Percentiles rank a stretch among this genome's conserved stretches.
Conservation (phyloP, 768 basidiomycete species). For the Dictyophora rubrovolvata region DNA sequence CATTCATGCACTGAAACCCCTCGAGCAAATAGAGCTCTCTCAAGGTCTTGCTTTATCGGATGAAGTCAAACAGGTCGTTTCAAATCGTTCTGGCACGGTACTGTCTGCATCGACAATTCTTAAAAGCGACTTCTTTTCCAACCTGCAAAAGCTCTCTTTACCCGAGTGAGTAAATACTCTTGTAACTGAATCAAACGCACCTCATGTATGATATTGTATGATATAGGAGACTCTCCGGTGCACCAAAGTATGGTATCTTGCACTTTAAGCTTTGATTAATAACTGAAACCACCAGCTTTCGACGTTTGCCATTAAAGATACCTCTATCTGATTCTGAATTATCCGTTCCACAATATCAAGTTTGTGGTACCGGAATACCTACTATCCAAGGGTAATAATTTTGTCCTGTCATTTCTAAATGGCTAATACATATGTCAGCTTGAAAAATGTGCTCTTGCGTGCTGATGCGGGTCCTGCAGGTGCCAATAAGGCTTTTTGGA, state of each 20-base stretch:
- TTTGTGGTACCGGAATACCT: constrained; percentile 94
- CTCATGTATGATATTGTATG: neutral
- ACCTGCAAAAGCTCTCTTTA: constrained; percentile 91
- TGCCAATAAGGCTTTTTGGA: constrained; percentile 75
- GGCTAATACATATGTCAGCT: constrained; percentile 28
- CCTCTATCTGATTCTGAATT: constrained; percentile 24
- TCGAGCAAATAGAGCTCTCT: constrained; percentile 58
- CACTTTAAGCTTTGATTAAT: constrained; percentile 69
- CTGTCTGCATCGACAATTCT: constrained; percentile 87
- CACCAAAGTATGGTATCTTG: neutral
- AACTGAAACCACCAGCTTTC: constrained; percentile 84
- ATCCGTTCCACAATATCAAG: constrained; percentile 43
- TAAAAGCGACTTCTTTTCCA: constrained; percentile 91
- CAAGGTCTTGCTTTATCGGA: constrained; percentile 77
- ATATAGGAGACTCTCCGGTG: neutral
- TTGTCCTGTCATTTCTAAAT: constrained; percentile 5
- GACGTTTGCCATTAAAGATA: constrained; percentile 31
- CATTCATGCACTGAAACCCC: constrained; percentile 67
- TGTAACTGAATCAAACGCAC: neutral
- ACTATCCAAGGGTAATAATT: constrained; percentile 68
- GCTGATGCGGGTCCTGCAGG: constrained; percentile 80
- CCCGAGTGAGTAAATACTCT: constrained; percentile 56
- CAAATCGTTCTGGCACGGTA: constrained; percentile 74
- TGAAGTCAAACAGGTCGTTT: constrained; percentile 81
- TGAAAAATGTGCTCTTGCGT: constrained; percentile 65